These are phyloP conservation scores for Phytophthora boehmeriae DNA, from an alignment of 352 stramenopile genomes.

Conservation along the genomic window DNA sequence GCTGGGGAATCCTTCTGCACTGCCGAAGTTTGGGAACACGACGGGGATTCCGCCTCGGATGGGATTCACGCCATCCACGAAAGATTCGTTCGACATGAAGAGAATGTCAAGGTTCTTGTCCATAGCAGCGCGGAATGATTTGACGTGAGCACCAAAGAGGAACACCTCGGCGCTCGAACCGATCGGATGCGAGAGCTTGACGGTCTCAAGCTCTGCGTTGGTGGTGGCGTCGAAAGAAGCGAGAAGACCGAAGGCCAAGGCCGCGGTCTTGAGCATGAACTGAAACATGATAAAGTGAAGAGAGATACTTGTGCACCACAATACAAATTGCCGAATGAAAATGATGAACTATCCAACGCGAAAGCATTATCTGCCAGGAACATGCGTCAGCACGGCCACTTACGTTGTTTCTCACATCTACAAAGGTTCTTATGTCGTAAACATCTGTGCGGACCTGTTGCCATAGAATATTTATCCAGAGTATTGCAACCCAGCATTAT, in stretches of 20 bases:
- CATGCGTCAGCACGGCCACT: no score
- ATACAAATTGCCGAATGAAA: conserved; percentile 30
- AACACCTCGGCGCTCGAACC: no score
- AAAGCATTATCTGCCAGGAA: no score
- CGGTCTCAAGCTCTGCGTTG: conserved; percentile 47
- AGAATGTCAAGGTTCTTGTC: conserved; percentile 54
- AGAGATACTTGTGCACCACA: conserved; percentile 14
- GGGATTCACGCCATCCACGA: conserved; percentile 76
- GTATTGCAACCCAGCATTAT: no score
- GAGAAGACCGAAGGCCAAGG: conserved; percentile 24
- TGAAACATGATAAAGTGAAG: conserved; percentile 13
- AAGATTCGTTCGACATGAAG: conserved; percentile 76
- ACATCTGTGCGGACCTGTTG: no score
- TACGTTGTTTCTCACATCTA: no score
- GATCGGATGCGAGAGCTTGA: conserved; percentile 54
- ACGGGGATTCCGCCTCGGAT: conserved; percentile 89
- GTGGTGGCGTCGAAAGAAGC: conserved; percentile 8
- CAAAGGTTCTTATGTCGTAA: no score
- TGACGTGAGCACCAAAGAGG: conserved; percentile 73
- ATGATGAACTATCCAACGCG: neutral
- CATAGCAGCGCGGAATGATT: conserved; percentile 43
- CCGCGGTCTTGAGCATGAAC: conserved; percentile 23
- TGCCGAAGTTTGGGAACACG: conserved; percentile 90
- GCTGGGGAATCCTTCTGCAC: no score
- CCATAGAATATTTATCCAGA: no score